Evolutionary conservation across 2,329 filamentous ascomycete species (phyloP), one percentile per base, ranked within the genome.

Genomic region (Zalaria obscura): DNA sequence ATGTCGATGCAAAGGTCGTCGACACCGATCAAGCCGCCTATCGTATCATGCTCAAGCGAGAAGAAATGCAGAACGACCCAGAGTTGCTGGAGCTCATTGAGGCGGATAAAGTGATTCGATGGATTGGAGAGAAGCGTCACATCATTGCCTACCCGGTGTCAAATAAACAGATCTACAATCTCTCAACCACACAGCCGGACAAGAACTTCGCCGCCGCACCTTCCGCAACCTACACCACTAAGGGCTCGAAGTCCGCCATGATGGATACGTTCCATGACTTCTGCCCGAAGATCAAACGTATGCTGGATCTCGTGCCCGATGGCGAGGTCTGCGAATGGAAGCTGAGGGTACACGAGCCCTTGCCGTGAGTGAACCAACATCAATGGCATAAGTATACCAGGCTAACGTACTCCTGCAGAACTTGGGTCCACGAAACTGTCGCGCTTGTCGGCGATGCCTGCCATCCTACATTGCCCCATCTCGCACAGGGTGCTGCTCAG

Each of bases 21-120:
- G 79, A 84, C 48, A 85, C 82, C 0, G 76, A 80, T 3, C 80
- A 87, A 61, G 83, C 83, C 0, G 80, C 81, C 3, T 88, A 88
- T 64, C 75, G 83, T 8, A 83, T 88, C 59, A 81, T 88, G 74
- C 69, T 88, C 11, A 73, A 71, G 1, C 74, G 82, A 8, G 69
- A 75, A 27, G 68, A 80, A 44, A 81, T 88, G 73, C 60, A 68
- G 42, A 50, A 72, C 25, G 80, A 87, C 50, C 71, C 80, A 0
- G 79, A 83, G 48, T 66, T 86, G 38, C 64, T 80, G 40, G 68
- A 63, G n/a, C 68, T 87, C 6, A 67, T 88, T 25, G 75, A 83
- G 49, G 68, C 70, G 35, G 73, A 85, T 52, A 67, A 71, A 38
- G 81, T 81, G 3, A 78, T 77, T 33, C 73, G 83, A 39, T 88